Evolutionary conservation across 1,139 yeast genomes (phyloP), one percentile per base, ranked within the genome.

Genomic region (Pichia sp.): DNA sequence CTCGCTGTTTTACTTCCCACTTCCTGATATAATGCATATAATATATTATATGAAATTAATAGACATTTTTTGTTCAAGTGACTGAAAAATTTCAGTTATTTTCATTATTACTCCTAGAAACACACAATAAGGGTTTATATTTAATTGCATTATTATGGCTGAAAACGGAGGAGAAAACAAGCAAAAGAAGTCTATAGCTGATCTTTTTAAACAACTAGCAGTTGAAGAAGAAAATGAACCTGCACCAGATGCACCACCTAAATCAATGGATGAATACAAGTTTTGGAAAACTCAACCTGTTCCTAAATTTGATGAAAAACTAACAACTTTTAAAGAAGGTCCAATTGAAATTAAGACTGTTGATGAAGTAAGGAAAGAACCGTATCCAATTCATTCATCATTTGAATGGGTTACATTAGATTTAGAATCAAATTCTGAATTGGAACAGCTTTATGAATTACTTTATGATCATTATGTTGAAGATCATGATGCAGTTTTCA

Each of bases 221-320:
- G 64, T 74, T 69, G 86, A 85, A 18, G 34, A 40, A 39, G 79
- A 74, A 47, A 73, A 73, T 54, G 70, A 81, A 51, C 72, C 72
- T 29, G 37, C 45, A 3, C 52, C 52, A n/a, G 51, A 43, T 11
- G 47, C 46, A 29, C 80, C 75, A 39, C 71, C 75, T 38, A 85
- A 84, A 61, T 79, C 83, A 35, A 88, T 90, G 89, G 81, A 86
- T 48, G 95, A 89, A 61, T 88, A 90, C 72, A 88, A 87, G 69
- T 92, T 92, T 68, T 92, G 99, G 99, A 86, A 86, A 63, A 94
- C 98, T 7, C 99, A 92, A 67, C 98, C 98, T 0, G 98, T 94
- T 26, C 78, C 90, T 5, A 73, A 75, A 31, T 81, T 89, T 54
- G 86, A 85, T 62, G 92, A 83, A 60, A 64, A 71, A 26, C 18